Evolutionary conservation across 495 filamentous ascomycete genomes (phyloP).

Genomic region (Mytilinidion resinicola): DNA sequence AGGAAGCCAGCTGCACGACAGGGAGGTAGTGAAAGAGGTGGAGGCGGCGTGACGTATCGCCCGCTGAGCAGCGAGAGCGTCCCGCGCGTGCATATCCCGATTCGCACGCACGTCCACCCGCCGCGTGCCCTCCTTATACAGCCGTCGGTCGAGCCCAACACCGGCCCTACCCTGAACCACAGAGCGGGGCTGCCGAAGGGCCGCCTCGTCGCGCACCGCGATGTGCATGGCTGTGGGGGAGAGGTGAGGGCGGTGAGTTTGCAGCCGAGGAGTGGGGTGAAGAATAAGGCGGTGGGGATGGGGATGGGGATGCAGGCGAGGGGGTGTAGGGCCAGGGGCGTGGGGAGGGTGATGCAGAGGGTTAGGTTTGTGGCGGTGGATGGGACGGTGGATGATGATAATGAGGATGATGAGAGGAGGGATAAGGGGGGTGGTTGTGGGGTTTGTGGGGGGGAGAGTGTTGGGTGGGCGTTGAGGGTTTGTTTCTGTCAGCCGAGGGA

Average conservation of each 20-base stretch:
- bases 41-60: background rate
- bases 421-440: background rate
- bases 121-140: no score
- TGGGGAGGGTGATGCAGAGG: background rate
- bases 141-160: background rate
- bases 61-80: background rate
- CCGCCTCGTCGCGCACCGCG: background rate
- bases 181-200: background rate
- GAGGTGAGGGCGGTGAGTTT: constrained; percentile 6
- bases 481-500: constrained; percentile 18
- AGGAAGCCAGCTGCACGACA: background rate
- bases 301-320: background rate
- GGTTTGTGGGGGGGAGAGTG: background rate
- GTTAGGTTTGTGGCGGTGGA: background rate
- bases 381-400: background rate
- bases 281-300: background rate
- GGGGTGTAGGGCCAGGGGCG: background rate
- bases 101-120: constrained; percentile 8
- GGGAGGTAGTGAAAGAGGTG: background rate
- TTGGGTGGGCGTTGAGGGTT: constrained; percentile 1
- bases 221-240: constrained; percentile 17
- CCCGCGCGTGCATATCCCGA: constrained; percentile 2
- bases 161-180: no score
- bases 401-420: background rate
- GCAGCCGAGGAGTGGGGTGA: constrained; percentile 7